Base-by-base conservation (phyloP, 176 grass and related monocot genomes). In the Phoenix dactylifera region DNA sequence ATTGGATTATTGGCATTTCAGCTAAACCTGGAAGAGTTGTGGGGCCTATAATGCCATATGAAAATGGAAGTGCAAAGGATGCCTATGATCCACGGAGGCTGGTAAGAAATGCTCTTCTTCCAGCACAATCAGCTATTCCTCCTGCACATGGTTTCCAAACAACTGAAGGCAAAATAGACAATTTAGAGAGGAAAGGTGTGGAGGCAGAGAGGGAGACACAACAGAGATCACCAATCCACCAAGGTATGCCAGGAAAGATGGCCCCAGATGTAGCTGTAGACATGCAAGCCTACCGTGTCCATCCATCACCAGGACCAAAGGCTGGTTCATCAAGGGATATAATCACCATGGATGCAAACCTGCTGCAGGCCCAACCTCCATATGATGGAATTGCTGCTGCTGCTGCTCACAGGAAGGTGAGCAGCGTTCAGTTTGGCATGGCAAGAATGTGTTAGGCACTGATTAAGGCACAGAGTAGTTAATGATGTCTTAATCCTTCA, bases 21-120 rank as follows among this genome's bases (percentile, higher is more conserved):
- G 70, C 59, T 30, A 63, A 73, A 26, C 18, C 59, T 18, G 50
- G 26, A 26, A 56, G 70, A 63, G 26, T 20, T 6, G 18, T 20
- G 44, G 59, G 57, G 22, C 59, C 70, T 6, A 59, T 54, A 30
- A 63, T 55, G 59, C 59, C 50, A 16, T 63, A 63, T 24, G 59
- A 73, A 63, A n/a, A 25, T 39, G 70, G 26, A 55, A 22, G 24
- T 58, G 15, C 49, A 10, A 70, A 50, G 32, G 67, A 58, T 55
- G 15, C 7, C 17, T 70, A 58, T 24, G 52, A 70, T 58, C 68
- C 57, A 18, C 49, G 57, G 56, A 71, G 57, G 39, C 7, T 71
- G 16, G 29, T 60, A 49, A 71, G 50, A 63, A 60, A 54, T 55
- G 25, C 52, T 24, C 12, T 44, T 3, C 51, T 63, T 63, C 20